phyloP scores from a whole-genome alignment of 164 flowering plant genomes.

The Kalanchoe fedtschenkoi region DNA sequence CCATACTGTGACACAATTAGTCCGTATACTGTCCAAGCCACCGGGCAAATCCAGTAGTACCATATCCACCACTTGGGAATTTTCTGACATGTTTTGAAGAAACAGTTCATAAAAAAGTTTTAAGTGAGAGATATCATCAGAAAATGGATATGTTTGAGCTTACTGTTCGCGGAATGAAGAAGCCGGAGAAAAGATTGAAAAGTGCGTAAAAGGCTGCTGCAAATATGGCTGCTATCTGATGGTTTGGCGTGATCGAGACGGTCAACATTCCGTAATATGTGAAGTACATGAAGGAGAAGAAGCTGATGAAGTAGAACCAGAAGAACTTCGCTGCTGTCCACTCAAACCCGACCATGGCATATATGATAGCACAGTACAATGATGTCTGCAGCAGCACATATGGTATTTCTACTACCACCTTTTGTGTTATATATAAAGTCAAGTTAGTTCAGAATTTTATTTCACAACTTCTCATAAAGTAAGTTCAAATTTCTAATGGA shows the following conservation, averaged over 20 bases:
- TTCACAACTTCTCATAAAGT: neutral
- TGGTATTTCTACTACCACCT: conserved; percentile 72
- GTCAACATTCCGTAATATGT: conserved; percentile 88
- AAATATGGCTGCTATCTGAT: conserved; percentile 58
- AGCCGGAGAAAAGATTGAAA: conserved; percentile 84
- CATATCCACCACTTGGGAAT: conserved; percentile 90
- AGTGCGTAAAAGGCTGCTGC: conserved; percentile 59
- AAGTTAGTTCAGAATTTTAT: neutral
- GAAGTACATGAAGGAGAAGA: conserved; percentile 71
- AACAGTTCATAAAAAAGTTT: neutral
- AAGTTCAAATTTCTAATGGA: neutral
- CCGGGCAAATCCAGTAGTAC: conserved; percentile 86
- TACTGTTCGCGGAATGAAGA: conserved; percentile 79
- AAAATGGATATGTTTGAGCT: too few relatives aligned
- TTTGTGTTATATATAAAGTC: conserved; percentile 7
- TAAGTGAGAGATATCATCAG: too few relatives aligned
- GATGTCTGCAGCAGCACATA: conserved; percentile 51
- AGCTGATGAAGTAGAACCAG: conserved; percentile 68
- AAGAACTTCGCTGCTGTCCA: conserved; percentile 69
- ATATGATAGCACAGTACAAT: conserved; percentile 50
- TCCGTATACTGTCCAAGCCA: conserved; percentile 90
- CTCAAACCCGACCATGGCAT: conserved; percentile 65
- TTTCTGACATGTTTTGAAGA: conserved; percentile 28
- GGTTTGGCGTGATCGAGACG: conserved; percentile 73
- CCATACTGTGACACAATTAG: conserved; percentile 65